Percentiles rank a stretch among this genome's conserved stretches.
Evolutionary conservation across 1,284 basidiomycete genomes (phyloP).

Genomic region (Sutorius eximius): DNA sequence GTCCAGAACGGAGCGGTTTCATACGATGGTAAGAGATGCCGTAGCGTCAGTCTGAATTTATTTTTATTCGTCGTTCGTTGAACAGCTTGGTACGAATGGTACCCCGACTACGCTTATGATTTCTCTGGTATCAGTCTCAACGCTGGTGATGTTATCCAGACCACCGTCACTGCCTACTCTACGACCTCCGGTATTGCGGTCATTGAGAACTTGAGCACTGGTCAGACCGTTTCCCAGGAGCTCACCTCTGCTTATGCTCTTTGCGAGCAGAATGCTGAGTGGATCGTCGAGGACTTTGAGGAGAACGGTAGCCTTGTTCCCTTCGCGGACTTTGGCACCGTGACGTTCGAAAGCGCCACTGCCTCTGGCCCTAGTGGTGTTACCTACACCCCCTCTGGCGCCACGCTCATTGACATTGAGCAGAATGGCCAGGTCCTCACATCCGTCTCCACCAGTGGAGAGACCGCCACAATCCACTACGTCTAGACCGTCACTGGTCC

Average conservation of each 20-base stretch:
- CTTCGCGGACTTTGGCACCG: conserved; percentile 19
- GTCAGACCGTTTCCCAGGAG: not conserved
- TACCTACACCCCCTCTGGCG: conserved; percentile 14
- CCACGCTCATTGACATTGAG: conserved; percentile 16
- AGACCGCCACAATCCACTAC: not conserved
- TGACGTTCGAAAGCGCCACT: conserved; percentile 16
- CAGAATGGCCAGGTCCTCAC: conserved; percentile 18
- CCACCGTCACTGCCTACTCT: conserved; percentile 17
- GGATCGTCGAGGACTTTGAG: conserved; percentile 27
- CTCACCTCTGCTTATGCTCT: conserved; percentile 20
- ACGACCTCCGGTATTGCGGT: conserved; percentile 19
- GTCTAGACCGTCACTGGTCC: not conserved
- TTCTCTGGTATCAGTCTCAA: conserved; percentile 18
- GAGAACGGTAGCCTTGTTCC: not conserved
- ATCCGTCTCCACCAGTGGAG: conserved; percentile 2
- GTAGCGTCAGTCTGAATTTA: not conserved
- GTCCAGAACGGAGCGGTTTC: not conserved
- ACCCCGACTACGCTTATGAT: conserved; percentile 11
- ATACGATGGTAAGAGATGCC: conserved; percentile 15
- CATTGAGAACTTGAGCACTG: conserved; percentile 21
- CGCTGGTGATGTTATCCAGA: conserved; percentile 14
- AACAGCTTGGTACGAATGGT: conserved; percentile 27
- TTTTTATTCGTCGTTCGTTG: not conserved
- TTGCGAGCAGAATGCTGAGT: conserved; percentile 24
- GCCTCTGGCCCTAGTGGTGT: conserved; percentile 9